These are phyloP conservation scores for Trichoderma sp. DNA, from an alignment of 2,329 filamentous ascomycete species.

Conservation along the genomic window DNA sequence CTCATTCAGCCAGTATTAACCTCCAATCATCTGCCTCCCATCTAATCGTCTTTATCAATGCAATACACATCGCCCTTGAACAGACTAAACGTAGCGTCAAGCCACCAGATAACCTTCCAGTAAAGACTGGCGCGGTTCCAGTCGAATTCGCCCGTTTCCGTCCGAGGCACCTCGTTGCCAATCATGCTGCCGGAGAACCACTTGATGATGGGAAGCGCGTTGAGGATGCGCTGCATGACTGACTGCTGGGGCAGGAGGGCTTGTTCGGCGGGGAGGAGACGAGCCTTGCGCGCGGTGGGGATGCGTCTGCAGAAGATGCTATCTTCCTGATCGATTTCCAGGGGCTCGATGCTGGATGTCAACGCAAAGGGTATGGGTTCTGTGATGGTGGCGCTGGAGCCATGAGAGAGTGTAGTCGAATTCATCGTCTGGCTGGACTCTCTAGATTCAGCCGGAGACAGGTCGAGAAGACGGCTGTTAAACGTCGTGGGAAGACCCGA, in stretches of 20 bases:
- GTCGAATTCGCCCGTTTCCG: slow-evolving; percentile 74
- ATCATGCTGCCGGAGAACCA: slow-evolving; percentile 74
- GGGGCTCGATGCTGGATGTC: slow-evolving; percentile 29
- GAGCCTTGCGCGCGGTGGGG: slow-evolving; percentile 63
- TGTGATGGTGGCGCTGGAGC: slow-evolving; percentile 47
- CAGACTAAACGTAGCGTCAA: slow-evolving; percentile 57
- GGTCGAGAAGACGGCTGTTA: slow-evolving; percentile 39
- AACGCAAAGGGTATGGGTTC: slow-evolving; percentile 27
- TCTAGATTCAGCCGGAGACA: slow-evolving; percentile 46
- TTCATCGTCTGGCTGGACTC: slow-evolving; percentile 58
- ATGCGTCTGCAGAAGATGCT: slow-evolving; percentile 59
- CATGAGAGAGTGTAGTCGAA: slow-evolving; percentile 49
- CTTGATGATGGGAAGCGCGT: slow-evolving; percentile 65
- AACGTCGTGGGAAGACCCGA: slow-evolving; percentile 37
- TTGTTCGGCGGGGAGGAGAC: slow-evolving; percentile 66
- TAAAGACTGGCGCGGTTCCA: slow-evolving; percentile 65
- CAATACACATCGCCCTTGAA: slow-evolving; percentile 59
- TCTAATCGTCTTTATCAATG: slow-evolving; percentile 58
- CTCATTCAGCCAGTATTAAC: neutral
- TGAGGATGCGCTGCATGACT: slow-evolving; percentile 60
- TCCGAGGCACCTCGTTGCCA: slow-evolving; percentile 70
- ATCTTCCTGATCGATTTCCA: slow-evolving; percentile 35
- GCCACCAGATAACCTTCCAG: slow-evolving; percentile 65
- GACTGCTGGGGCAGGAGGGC: slow-evolving; percentile 69
- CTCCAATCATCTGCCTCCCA: neutral